These are phyloP conservation scores for Calophaca sinica DNA, from an alignment of 306 rosid species.

Conservation along the genomic window DNA sequence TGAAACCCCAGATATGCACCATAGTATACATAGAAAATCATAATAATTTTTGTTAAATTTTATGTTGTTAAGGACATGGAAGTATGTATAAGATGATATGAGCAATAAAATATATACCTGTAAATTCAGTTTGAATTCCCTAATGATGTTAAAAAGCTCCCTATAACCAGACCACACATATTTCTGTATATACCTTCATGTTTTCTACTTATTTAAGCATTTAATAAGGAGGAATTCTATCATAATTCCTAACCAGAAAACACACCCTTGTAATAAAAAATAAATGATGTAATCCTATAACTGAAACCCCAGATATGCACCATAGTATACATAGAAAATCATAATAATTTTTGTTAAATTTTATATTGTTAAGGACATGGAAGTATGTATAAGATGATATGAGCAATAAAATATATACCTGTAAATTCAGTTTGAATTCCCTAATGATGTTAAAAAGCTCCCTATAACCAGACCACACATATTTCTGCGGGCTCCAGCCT, in stretches of 20 bases:
- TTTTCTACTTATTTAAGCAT: too few species aligned
- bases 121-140: conserved; percentile 81
- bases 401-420: conserved; percentile 59
- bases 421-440: conserved; percentile 86
- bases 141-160: conserved; percentile 76
- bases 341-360: conserved; percentile 14
- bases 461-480: conserved; percentile 93
- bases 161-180: conserved; percentile 95
- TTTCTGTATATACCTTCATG: too few species aligned
- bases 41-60: conserved; percentile 18
- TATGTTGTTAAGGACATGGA: conserved; percentile 20
- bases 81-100: conserved; percentile 25
- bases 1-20: too few species aligned
- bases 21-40: too few species aligned
- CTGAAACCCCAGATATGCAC: too few species aligned
- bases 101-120: conserved; percentile 65
- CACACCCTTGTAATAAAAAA: too few species aligned
- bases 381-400: conserved; percentile 28
- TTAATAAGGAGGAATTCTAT: too few species aligned
- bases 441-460: conserved; percentile 77
- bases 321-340: too few species aligned
- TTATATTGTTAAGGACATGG: conserved; percentile 20
- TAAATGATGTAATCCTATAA: too few species aligned
- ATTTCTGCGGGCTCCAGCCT: conserved; percentile 90
- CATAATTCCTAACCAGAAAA: too few species aligned